Evolutionary conservation across 495 filamentous ascomycete genomes (phyloP), one percentile per base, ranked within the genome.

Genomic region (Aspergillus wentii): DNA sequence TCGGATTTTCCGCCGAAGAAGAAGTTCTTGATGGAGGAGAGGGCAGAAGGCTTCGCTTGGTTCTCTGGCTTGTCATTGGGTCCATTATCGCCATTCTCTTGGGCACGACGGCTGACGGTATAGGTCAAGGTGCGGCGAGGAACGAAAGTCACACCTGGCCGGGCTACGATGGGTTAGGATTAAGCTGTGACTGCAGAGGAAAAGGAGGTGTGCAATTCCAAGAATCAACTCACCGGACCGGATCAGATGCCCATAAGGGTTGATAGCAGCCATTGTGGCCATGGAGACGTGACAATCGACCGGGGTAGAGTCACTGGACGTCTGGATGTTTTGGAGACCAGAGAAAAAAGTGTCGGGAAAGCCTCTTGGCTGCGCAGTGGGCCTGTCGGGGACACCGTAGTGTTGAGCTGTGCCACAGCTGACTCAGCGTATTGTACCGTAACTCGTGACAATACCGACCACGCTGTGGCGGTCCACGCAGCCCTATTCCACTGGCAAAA

Each of bases 51-150:
- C 20, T 49, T 50, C 5, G 30, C 31, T 17, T 40, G 45, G 9
- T 35, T 27, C 17, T 44, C 45, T 30, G 31, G 37, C 14, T 54
- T 44, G 31, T 40, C 36, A 30, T 44, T 40, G 38, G 35, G 17
- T 34, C 51, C 46, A 29, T 38, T 51, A 33, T 38, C 28, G 23
- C 38, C 43, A 36, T 65, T 49, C n/a, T 49, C 52, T 17, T 58
- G 33, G 38, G 60, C 64, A 28, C 44, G 56, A 35, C 55, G 59
- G 30, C 46, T 45, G 32, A 51, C 18, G 6, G 65, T 61, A 29
- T 61, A 60, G 44, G 57, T 54, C 28, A 71, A 42, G 28, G 65
- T 65, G 40, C 67, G 65, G 36, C 59, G 65, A 52, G 65, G 60
- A 32, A 64, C 44, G 48, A 49, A 60, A 38, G 54, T 48, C 46